Evolutionary conservation across 2,329 filamentous ascomycete genomes (phyloP), one percentile per base, ranked within the genome.

Genomic region (Rosellinia necatrix): DNA sequence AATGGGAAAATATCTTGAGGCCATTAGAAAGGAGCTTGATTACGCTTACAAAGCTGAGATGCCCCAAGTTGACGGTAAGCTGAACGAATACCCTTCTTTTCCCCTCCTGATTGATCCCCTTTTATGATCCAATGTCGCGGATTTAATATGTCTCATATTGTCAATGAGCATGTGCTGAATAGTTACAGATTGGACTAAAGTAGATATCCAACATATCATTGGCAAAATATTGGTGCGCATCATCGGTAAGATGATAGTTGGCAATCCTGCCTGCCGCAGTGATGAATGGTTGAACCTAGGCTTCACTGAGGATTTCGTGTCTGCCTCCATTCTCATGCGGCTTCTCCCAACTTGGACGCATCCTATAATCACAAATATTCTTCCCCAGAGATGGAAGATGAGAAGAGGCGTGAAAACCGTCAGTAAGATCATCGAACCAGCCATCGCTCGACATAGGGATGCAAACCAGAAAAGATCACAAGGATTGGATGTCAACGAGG

Each of bases 321-420:
- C 30, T 4, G 30, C 30, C 30, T 34, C 30, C 9, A 34, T 34
- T 34, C 30, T 34, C 1, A 22, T 65, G 27, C 43, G 55, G 3
- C 32, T 60, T n/a, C 57, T 63, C 13, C 62, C 62, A 8, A 27
- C 38, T 2, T 60, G 53, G 53, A 12, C 24, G 4, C 54, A 60
- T 13, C 40, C 48, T 6, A 19, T 63, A n/a, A 15, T 61, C 9
- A 53, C 59, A 83, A 81, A 81, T 59, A 66, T 74, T 46, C 53
- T 72, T 53, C 15, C 30, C 2, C 10, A 53, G n/a, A 27, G 56
- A n/a, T 50, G 50, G 2, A 49, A 55, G 5, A 10, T 56, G 9
- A 19, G 15, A 12, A 34, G 48, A 13, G 24, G 53, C 3, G 5
- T 59, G 6, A 19, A 3, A 10, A 6, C n/a, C 1, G 52, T 40